Percentiles rank a stretch among this genome's conserved stretches.
phyloP scores from a whole-genome alignment of 2,329 filamentous ascomycete species.

The Penicillium sp. region DNA sequence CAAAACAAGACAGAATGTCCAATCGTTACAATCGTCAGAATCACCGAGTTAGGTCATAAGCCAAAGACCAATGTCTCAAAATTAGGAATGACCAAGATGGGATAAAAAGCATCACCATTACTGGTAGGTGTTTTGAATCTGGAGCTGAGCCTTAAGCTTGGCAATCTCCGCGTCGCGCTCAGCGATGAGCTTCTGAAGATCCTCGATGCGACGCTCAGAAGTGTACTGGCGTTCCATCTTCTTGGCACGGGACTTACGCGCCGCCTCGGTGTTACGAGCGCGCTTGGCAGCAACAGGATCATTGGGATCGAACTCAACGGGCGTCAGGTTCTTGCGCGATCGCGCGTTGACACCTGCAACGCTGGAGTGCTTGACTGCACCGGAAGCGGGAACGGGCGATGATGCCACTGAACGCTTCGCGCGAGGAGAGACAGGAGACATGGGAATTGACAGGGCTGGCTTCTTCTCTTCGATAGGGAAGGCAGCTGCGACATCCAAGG shows the following conservation, averaged over 20 bases:
- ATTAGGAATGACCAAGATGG: not conserved
- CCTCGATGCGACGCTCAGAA: constrained; percentile 70
- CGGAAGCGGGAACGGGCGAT: constrained; percentile 23
- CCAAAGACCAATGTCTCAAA: constrained; percentile 1
- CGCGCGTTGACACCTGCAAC: constrained; percentile 70
- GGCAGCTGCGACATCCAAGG: constrained; percentile 29
- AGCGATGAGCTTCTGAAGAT: constrained; percentile 56
- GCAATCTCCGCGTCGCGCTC: constrained; percentile 28
- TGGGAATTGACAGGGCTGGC: constrained; percentile 25
- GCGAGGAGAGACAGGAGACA: constrained; percentile 34
- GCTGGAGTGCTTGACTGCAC: constrained; percentile 62
- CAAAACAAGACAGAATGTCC: not conserved
- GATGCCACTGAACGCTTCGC: constrained; percentile 30
- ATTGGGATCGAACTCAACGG: constrained; percentile 71
- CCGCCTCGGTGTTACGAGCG: constrained; percentile 88
- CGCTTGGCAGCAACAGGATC: constrained; percentile 87
- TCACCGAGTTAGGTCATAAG: not conserved
- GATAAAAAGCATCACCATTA: constrained; percentile 17
- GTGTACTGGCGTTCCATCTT: constrained; percentile 76
- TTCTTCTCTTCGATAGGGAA: constrained; percentile 21
- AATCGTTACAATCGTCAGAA: constrained; percentile 1
- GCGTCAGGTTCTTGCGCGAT: constrained; percentile 76
- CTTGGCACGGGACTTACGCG: constrained; percentile 85
- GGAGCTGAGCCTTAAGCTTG: constrained; percentile 27
- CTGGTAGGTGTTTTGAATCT: constrained; percentile 20